phyloP scores from a whole-genome alignment of 2,329 filamentous ascomycete species.

The Cladosporium oxysporum region DNA sequence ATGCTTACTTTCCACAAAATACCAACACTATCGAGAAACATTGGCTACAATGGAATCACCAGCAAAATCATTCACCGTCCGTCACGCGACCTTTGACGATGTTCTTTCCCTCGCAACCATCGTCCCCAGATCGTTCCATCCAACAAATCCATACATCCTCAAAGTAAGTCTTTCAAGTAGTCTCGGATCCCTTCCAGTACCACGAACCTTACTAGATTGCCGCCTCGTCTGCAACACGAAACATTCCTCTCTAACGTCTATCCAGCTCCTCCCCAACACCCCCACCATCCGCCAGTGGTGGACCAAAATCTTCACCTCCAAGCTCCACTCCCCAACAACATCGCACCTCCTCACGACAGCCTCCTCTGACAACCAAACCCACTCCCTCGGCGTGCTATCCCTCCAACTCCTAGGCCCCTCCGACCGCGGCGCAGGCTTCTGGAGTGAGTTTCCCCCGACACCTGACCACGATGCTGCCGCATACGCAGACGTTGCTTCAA shows the following conservation, averaged over 20 bases:
- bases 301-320: constrained; percentile 25
- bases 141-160: constrained; percentile 28
- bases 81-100: background rate
- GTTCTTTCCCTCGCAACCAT: constrained; percentile 30
- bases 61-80: constrained; percentile 4
- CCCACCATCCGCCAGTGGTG: constrained; percentile 28
- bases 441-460: constrained; percentile 21
- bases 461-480: constrained; percentile 26
- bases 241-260: background rate
- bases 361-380: constrained; percentile 16
- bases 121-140: constrained; percentile 32
- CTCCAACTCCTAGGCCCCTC: constrained; percentile 9
- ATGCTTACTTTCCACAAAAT: background rate
- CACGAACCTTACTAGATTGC: background rate
- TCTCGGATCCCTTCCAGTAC: background rate
- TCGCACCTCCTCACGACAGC: constrained; percentile 25
- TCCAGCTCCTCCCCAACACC: constrained; percentile 27
- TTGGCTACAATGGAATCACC: background rate
- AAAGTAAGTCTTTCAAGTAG: background rate
- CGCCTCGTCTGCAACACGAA: background rate
- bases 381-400: constrained; percentile 11
- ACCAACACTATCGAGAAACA: background rate
- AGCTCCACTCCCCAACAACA: constrained; percentile 21
- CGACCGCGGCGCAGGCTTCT: constrained; percentile 21
- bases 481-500: constrained; percentile 21